Conservation (phyloP, 306 rosid genomes). For the Vicia faba region DNA sequence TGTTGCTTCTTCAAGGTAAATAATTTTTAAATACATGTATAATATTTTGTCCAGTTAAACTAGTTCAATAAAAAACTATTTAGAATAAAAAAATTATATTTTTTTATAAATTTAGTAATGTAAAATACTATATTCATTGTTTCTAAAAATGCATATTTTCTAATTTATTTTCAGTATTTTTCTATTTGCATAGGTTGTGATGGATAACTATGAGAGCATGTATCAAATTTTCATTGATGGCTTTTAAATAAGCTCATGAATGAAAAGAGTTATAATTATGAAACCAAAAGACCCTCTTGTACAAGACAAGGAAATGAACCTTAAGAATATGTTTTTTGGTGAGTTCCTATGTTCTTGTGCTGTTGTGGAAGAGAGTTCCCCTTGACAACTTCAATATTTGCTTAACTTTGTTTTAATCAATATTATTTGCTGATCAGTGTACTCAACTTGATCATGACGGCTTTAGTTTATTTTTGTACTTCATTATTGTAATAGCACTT, state of each 20-base stretch:
- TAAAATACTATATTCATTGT: no score
- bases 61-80: no score
- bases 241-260: slow-evolving; percentile 29
- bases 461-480: slow-evolving; percentile 6
- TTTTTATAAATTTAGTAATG: no score
- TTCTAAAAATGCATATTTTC: no score
- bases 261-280: slow-evolving; percentile 16
- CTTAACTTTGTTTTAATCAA: slow-evolving; percentile 1
- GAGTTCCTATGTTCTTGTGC: slow-evolving; percentile 35
- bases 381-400: slow-evolving; percentile 49
- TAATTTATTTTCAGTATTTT: not conserved
- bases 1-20: slow-evolving; percentile 7
- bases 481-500: slow-evolving; percentile 22
- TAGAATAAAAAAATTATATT: no score
- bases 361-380: slow-evolving; percentile 52
- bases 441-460: slow-evolving; percentile 30
- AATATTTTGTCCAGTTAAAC: no score
- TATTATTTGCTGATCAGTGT: slow-evolving; percentile 2
- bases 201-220: slow-evolving; percentile 19
- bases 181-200: slow-evolving; percentile 32
- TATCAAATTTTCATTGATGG: slow-evolving; percentile 23
- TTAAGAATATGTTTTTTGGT: slow-evolving; percentile 9
- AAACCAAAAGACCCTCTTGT: slow-evolving; percentile 38
- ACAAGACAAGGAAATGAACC: slow-evolving; percentile 36
- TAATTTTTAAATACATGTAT: no score